Percentiles rank a stretch among this genome's conserved stretches.
Evolutionary conservation across 345 rosid genomes (phyloP).

Genomic region (Gossypium turneri): DNA sequence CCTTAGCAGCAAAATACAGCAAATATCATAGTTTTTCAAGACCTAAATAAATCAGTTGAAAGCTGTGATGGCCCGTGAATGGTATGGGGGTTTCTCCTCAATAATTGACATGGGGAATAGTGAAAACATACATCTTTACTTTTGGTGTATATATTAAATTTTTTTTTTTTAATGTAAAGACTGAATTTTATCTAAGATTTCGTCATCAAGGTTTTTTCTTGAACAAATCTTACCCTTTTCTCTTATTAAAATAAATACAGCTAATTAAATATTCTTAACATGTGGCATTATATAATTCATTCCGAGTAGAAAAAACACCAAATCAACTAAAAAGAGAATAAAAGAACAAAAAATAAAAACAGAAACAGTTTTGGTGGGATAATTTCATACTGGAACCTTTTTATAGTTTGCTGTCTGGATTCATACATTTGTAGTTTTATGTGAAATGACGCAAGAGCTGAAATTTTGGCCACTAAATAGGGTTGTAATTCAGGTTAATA

Average conservation of each 20-base stretch:
- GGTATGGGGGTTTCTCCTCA: slow-evolving; percentile 27
- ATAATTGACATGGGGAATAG: slow-evolving; percentile 36
- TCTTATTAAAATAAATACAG: too few species aligned
- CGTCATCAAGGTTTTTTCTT: too few species aligned
- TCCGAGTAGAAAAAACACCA: background rate
- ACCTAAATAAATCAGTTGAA: background rate
- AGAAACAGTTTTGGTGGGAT: background rate
- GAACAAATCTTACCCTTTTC: too few species aligned
- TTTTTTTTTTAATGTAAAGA: too few species aligned
- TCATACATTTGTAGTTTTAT: too few species aligned
- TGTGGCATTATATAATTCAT: too few species aligned
- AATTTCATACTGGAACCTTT: background rate
- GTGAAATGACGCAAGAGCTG: too few species aligned
- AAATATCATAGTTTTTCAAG: background rate
- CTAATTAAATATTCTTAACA: too few species aligned
- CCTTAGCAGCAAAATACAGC: background rate
- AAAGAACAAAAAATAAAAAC: background rate
- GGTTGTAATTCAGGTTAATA: too few species aligned
- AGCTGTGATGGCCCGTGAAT: slow-evolving; percentile 16
- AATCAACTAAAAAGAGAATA: background rate
- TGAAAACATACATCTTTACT: background rate
- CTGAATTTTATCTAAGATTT: too few species aligned
- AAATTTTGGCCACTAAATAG: too few species aligned
- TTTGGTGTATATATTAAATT: too few species aligned
- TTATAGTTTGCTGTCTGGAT: background rate